phyloP scores from a whole-genome alignment of 768 basidiomycete species.

The Cystobasidium onofrii region DNA sequence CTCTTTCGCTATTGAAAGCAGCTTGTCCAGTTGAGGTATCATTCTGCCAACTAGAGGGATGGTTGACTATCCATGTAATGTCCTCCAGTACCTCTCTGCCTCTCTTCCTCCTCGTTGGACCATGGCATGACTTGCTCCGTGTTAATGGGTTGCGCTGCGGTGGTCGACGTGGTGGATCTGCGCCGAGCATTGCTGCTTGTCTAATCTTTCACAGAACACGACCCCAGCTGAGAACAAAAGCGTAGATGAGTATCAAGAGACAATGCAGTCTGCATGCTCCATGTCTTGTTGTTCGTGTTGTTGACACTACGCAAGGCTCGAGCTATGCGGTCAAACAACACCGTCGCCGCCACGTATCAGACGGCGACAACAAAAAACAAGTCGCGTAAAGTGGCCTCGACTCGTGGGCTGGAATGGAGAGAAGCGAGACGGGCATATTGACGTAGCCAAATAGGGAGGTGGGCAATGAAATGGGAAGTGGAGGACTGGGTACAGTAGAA shows the following conservation, averaged over 20 bases:
- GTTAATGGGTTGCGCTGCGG: not conserved
- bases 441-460: too few species aligned
- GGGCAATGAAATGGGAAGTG: too few species aligned
- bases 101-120: slow-evolving; percentile 19
- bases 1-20: not conserved
- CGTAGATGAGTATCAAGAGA: not conserved
- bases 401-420: not conserved
- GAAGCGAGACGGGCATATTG: too few species aligned
- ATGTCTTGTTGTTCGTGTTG: not conserved
- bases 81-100: slow-evolving; percentile 27
- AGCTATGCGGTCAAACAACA: not conserved
- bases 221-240: too few species aligned
- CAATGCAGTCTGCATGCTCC: not conserved
- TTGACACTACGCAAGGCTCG: not conserved
- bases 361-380: not conserved
- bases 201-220: not conserved
- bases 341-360: not conserved
- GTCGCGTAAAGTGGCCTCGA: not conserved
- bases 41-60: slow-evolving; percentile 14
- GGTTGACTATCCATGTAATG: slow-evolving; percentile 26
- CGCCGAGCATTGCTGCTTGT: not conserved
- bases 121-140: slow-evolving; percentile 23
- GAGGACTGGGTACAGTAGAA: too few species aligned
- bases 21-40: not conserved
- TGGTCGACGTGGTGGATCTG: slow-evolving; percentile 25